Evolutionary conservation across 208 protist genomes (phyloP).

Genomic region (Leishmania tropica): DNA sequence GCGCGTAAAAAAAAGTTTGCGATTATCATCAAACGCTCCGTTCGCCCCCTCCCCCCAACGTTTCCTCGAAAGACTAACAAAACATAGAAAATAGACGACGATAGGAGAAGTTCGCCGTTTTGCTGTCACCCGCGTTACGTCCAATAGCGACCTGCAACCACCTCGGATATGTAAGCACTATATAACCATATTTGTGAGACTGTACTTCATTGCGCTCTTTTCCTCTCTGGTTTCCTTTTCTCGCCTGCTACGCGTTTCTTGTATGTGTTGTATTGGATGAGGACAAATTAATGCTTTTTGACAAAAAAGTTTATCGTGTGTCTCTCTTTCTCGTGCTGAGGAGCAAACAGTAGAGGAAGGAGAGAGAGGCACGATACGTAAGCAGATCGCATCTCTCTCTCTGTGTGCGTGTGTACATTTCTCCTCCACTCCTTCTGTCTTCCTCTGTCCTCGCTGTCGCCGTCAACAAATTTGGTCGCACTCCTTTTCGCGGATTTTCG

Average conservation of each 20-base stretch:
- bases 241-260: background rate
- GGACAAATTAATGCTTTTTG: background rate
- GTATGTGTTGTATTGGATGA: background rate
- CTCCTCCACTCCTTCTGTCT: background rate
- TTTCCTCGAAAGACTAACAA: background rate
- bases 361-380: background rate
- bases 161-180: background rate
- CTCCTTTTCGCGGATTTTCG: background rate
- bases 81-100: background rate
- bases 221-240: background rate
- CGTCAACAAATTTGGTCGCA: background rate
- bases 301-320: background rate
- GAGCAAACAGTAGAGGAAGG: background rate
- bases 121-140: background rate
- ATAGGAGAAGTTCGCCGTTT: background rate
- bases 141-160: background rate
- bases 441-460: slow-evolving; percentile 3
- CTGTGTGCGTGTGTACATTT: background rate
- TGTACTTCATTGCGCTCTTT: background rate
- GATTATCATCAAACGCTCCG: background rate
- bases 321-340: background rate
- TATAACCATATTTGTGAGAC: background rate
- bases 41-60: background rate
- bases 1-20: background rate
- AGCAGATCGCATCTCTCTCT: background rate